Percentiles rank a stretch among this genome's conserved stretches.
These are phyloP conservation scores for Wickerhamia fluorescens DNA, from an alignment of 805 yeast genomes.

Conservation along the genomic window DNA sequence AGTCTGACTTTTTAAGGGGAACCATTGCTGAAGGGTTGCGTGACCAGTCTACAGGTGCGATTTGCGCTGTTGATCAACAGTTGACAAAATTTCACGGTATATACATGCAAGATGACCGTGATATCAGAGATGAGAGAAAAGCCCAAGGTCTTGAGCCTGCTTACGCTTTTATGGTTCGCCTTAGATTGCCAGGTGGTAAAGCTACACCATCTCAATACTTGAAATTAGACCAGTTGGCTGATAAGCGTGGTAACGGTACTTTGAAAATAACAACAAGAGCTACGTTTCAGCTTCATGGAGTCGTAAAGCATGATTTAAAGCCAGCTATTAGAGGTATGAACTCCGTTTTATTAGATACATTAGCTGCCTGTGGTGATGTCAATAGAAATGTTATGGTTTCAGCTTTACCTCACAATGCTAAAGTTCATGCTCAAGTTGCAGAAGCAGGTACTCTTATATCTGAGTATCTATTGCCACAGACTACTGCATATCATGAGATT, in stretches of 20 bases:
- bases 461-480: slow-evolving; percentile 77
- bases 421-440: slow-evolving; percentile 70
- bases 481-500: slow-evolving; percentile 94
- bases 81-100: slow-evolving; percentile 96
- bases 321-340: slow-evolving; percentile 92
- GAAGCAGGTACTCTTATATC: slow-evolving; percentile 59
- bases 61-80: slow-evolving; percentile 86
- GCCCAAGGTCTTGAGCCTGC: slow-evolving; percentile 92
- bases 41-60: slow-evolving; percentile 85
- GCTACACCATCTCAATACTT: slow-evolving; percentile 89
- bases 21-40: slow-evolving; percentile 80
- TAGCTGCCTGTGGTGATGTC: slow-evolving; percentile 98
- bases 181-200: slow-evolving; percentile 88
- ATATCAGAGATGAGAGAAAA: slow-evolving; percentile 86
- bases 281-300: slow-evolving; percentile 93
- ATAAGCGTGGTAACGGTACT: slow-evolving; percentile 84
- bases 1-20: slow-evolving; percentile 84
- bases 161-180: slow-evolving; percentile 94
- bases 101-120: slow-evolving; percentile 98
- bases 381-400: slow-evolving; percentile 91
- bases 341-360: slow-evolving; percentile 81
- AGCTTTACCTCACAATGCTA: slow-evolving; percentile 82
- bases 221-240: slow-evolving; percentile 73
- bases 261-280: slow-evolving; percentile 94
- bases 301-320: slow-evolving; percentile 82